Base-by-base conservation (phyloP, 257 asterid genomes). In the Osmanthus fragrans region DNA sequence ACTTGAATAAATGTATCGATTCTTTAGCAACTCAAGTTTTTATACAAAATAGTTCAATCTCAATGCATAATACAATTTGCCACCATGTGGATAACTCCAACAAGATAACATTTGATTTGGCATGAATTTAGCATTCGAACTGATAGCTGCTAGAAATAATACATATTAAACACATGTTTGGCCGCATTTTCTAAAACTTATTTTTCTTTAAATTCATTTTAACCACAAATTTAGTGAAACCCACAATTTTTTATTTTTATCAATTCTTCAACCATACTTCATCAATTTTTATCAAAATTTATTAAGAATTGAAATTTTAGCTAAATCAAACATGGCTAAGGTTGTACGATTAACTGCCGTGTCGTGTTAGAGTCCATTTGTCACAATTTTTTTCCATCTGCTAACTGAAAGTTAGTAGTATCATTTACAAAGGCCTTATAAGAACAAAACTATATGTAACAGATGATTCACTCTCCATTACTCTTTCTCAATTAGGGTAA, bases 341-440 rank as follows among this genome's bases (percentile, higher is more conserved):
- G 64, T 19, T 54, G n/a, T 7, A 51, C 9, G 2, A 19, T 8
- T 51, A 15, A 51, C 4, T 6, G 9, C 21, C 23, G 23, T 51
- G 60, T 19, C 60, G 60, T 18, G 23, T 51, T 51, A 16, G 60
- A 19, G 23, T 51, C 7, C 15, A 7, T 18, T 60, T 7, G 5
- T 16, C 76, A 74, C 77, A 76, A 80, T 75, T 80, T 73, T 10
- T 60, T 42, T 58, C 60, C 71, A 85, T 39, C 79, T 77, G 37
- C 85, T 73, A 82, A 66, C 88, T 27, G 72, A 74, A 77, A 54
- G 7, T 4, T n/a, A 54, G 7, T 2, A 54, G 11, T 7, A 60
- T 18, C 60, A 51, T 51, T 51, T 16, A 25, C 13, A 2, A 4
- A 21, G 30, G 66, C 66, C 68, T 60, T 21, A 21, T 58, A n/a